phyloP scores from a whole-genome alignment of 371 early-diverging fungal genomes.

The Chytridium lagenaria region DNA sequence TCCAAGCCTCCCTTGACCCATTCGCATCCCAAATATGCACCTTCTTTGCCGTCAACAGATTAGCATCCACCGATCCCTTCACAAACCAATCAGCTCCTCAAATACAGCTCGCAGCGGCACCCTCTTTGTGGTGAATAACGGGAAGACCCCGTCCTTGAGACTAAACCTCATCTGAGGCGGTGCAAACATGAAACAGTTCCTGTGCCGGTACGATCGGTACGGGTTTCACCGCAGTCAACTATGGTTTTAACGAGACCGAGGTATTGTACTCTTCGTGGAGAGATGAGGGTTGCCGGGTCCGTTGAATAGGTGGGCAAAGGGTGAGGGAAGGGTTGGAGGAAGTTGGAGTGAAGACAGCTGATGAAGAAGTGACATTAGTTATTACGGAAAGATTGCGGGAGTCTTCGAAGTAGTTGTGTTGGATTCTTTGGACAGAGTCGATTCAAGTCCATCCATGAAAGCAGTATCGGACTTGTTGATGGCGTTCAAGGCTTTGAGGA shows the following conservation, averaged over 20 bases:
- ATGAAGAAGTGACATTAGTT: too few species aligned
- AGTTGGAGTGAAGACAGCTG: background rate
- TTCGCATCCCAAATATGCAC: slow-evolving; percentile 99
- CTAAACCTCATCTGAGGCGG: slow-evolving; percentile 92
- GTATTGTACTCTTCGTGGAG: slow-evolving; percentile 12
- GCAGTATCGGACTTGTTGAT: too few species aligned
- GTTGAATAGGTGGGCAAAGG: background rate
- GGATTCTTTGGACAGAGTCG: too few species aligned
- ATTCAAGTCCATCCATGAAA: too few species aligned
- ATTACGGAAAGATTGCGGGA: too few species aligned
- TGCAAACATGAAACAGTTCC: slow-evolving; percentile 96
- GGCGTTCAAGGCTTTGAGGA: too few species aligned
- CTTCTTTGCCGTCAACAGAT: slow-evolving; percentile 78
- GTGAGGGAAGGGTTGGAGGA: background rate
- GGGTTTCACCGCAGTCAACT: background rate
- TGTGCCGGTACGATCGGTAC: slow-evolving; percentile 55
- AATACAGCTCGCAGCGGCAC: slow-evolving; percentile 90
- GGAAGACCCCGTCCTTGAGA: slow-evolving; percentile 79
- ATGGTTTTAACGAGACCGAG: slow-evolving; percentile 2
- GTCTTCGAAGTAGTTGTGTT: too few species aligned
- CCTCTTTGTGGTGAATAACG: slow-evolving; percentile 97
- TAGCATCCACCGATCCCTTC: slow-evolving; percentile 90
- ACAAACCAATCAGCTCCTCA: slow-evolving; percentile 99
- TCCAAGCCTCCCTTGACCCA: slow-evolving; percentile 93
- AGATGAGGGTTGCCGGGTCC: background rate